Evolutionary conservation across 176 grass and related monocot species (phyloP), one percentile per base, ranked within the genome.

Genomic region (Juncus effusus): DNA sequence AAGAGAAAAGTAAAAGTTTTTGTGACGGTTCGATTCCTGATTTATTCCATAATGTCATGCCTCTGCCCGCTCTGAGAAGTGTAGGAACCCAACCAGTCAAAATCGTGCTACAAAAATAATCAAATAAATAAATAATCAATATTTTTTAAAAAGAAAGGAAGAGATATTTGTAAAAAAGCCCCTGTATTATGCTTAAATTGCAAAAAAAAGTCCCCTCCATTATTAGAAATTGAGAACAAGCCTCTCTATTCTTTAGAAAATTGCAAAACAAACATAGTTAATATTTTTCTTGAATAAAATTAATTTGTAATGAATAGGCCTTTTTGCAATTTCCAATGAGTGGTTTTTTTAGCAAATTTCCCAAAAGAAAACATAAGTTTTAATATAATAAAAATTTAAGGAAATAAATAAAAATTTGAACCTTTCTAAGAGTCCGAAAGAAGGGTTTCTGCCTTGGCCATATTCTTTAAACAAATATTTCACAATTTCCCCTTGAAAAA

Each of bases 31-130:
- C 64, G 15, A 60, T 62, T 36, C 76, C 94, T 15, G 82, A 88
- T 84, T 86, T 86, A 58, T 78, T 63, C 94, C 88, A 90, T 56
- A 99, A 52, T 57, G 80, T 87, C 85, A 93, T 99, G 19, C 94
- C 94, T 76, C 88, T 83, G 70, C 94, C 94, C 4, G 88, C 85
- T 65, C 94, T 70, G 19, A 99, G 78, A 82, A 90, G 85, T 40
- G 85, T 99, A 28, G 94, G 94, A 36, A 99, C 78, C 88, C 94
- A 99, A 76, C 94, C 94, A 50, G 88, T 90, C 13, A 99, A 61
- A 60, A 93, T 47, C 77, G 88, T 99, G 65, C 94, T 87, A 77
- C 51, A 81, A 61, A 78, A 13, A 53, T 36, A 61, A 2, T 44
- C 6, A 28, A 60, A 63, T 41, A 28, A 71, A 40, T 28, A 38